Base-by-base conservation (phyloP, 495 filamentous ascomycete species). In the Neurospora sp. region DNA sequence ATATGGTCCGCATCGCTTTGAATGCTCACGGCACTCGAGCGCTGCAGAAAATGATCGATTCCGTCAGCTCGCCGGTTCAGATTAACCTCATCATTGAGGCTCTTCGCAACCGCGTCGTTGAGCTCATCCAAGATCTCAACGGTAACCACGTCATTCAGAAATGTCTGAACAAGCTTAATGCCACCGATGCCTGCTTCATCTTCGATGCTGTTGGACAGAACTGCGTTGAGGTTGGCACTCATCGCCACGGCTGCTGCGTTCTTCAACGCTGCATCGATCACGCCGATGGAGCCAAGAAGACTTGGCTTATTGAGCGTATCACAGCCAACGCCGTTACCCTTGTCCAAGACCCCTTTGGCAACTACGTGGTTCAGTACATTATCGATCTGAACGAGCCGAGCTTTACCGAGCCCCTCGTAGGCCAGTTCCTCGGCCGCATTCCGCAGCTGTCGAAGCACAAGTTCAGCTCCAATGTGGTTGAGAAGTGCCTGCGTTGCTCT, bases 81-180 rank as follows among this genome's bases (percentile, higher is more conserved):
- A 92, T 94, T 61, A 84, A 91, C 72, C 91, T 90, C 27, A 93
- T 99, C 76, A 96, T 96, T 73, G 80, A 89, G 39, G 91, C 95
- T 22, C 86, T 99, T 40, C 84, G 89, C 42, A 82, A 88, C 73
- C 88, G 92, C 72, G 96, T 99, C 38, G 94, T 98, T 6, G 91
- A 93, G 71, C 85, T 99, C 53, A 97, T 99, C 72, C 93, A 99
- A 80, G 96, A 99, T 75, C 83, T 98, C 69, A 99, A 99, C 79
- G 96, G 96, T 78, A 99, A 98, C 75, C 96, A 99, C 79, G 96
- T 99, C 74, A 97, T 99, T 75, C 96, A 99, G 81, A 99, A 98
- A 83, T 99, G 96, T 80, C 88, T 99, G 72, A 99, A 98, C 84
- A 95, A 94, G 76, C 89, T 98, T 7, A 88, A 86, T 71, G 81